Evolutionary conservation across 345 rosid species (phyloP), one percentile per base, ranked within the genome.

Genomic region (Mallotus nudiflorus): DNA sequence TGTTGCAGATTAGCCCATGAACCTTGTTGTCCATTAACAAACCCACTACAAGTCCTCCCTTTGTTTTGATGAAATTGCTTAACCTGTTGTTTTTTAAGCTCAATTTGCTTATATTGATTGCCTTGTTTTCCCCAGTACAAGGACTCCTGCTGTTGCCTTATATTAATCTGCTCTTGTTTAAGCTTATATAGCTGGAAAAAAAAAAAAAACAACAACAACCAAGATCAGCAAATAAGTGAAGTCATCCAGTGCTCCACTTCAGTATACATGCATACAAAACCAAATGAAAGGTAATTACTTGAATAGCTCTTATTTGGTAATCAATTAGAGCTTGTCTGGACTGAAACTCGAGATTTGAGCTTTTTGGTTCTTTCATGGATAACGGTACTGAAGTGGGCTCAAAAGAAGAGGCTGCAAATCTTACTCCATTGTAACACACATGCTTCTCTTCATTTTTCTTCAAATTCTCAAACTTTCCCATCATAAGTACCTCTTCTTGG

Each of bases 291-390:
- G 9, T 12, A 42, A 42, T 66, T 79, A 87, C 91, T 68, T 84
- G 88, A 71, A 84, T 51, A 29, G 85, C 84, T 79, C 84, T 74
- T 68, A 85, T 85, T 87, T 84, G 91, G 28, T 81, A 76, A 69
- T 83, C 90, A 66, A 82, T 85, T 5, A 87, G 74, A 54, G 87
- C 83, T 80, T 85, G 89, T 75, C 80, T 87, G 8, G 86, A 75
- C 50, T 72, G 82, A 62, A 83, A 80, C 22, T 65, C 77, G 33
- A 57, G 27, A 63, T 37, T 45, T 19, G 39, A 39, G 53, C 22
- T 50, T 11, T 39, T 39, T 39, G 25, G 64, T n/a, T 70, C 73
- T 10, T 65, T 68, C 12, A 44, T 44, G 1, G 59, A 20, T 31
- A 24, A 22, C 58, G 65, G 72, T 12, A 9, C 56, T 57, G 77